A percentile compares a stretch with the other conserved stretches of the same genome.
These are phyloP conservation scores for Graphilbum sp. DNA, from an alignment of 2,329 filamentous ascomycete genomes.

Conservation along the genomic window DNA sequence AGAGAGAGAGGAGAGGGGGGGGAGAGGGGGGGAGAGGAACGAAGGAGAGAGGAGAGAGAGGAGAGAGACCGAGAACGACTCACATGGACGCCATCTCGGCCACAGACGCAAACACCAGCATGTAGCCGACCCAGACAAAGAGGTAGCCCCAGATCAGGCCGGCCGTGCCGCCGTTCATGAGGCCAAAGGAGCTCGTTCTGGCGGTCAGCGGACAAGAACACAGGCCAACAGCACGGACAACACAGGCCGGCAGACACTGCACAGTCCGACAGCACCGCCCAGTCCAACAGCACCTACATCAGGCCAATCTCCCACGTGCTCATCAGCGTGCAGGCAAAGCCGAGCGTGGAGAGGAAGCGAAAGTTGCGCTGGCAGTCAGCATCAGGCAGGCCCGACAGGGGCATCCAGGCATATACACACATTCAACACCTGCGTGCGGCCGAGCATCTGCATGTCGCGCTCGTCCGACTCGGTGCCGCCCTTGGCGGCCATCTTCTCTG, in stretches of 20 bases:
- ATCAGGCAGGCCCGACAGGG: background rate
- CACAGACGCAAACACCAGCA: conserved; percentile 24
- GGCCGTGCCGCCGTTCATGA: conserved; percentile 33
- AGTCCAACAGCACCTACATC: conserved; percentile 12
- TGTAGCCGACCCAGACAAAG: conserved; percentile 27
- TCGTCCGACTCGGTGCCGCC: conserved; percentile 15
- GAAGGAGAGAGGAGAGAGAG: background rate
- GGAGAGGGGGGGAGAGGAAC: background rate
- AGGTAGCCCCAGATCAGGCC: conserved; percentile 36
- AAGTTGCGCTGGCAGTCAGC: conserved; percentile 25
- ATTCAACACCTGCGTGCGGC: conserved; percentile 10
- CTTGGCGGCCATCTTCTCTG: conserved; percentile 7
- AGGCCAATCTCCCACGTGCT: conserved; percentile 36
- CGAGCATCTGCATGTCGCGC: conserved; percentile 16
- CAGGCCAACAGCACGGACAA: too few species aligned
- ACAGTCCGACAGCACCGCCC: conserved; percentile 6
- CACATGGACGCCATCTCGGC: conserved; percentile 26
- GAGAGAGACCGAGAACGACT: background rate
- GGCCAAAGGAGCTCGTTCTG: conserved; percentile 19
- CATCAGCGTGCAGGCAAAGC: conserved; percentile 34
- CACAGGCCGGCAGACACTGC: conserved; percentile 7
- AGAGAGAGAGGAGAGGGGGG: background rate
- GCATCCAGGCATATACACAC: conserved; percentile 2
- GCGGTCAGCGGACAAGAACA: too few species aligned
- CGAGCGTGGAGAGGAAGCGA: conserved; percentile 30